Evolutionary conservation across 1,139 yeast genomes (phyloP), one percentile per base, ranked within the genome.

Genomic region (Spencermartinsiella ligniputridi): DNA sequence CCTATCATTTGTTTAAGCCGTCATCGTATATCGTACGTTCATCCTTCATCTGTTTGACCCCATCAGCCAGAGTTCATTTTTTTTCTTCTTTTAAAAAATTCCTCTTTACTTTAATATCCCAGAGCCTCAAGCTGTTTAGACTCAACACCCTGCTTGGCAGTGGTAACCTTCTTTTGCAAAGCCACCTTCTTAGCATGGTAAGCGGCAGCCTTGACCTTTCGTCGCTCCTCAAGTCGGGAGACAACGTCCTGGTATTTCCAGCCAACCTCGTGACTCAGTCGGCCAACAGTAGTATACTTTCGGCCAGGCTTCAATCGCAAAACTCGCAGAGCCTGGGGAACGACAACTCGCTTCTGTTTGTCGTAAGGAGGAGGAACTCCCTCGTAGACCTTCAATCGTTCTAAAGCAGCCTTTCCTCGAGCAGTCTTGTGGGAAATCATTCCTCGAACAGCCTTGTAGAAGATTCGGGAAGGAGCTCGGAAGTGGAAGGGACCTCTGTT

Each of bases 361-460:
- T 92, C 98, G 78, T 86, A 92, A 76, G 98, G 98, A 60, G 97
- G 92, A 75, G 99, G 99, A 59, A 94, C 83, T 83, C 98, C 99
- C 79, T 92, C 98, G 69, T 87, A 92, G 66, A 92, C 97, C 94
- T 92, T 89, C 68, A 92, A 87, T 80, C 97, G 89, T 80, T 90
- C 97, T 72, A 92, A 77, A 68, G 99, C 99, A 71, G 98, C 97
- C 80, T 87, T 85, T 78, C 99, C 99, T 78, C 98, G 94, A 67
- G 97, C 92, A 63, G 98, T 92, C 88, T 94, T 92, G 92, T 92
- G 98, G 72, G 97, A 81, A 69, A 94, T 79, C 98, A 94, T 94
- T 78, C 99, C 99, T 75, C 96, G 87, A 74, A 92, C 76, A 69
- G 98, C 97, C 86, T 92, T 92, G 94, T 89, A 90, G 78, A 92